Base-by-base conservation (phyloP, 768 basidiomycete genomes). In the Hericium rajendrae region DNA sequence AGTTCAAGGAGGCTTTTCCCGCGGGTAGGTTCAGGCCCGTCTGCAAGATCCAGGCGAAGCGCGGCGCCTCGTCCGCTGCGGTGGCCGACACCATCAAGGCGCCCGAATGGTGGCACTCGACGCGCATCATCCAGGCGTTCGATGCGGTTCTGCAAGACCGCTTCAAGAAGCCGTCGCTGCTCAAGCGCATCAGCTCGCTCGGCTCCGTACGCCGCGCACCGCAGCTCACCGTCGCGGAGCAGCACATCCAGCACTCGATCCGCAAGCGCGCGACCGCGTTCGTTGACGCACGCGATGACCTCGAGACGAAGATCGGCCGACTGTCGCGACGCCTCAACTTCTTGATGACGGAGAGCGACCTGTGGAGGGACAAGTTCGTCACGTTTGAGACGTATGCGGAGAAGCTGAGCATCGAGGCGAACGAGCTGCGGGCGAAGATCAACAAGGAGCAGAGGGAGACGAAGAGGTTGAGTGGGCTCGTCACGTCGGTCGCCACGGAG, bases 1-100 rank as follows among this genome's bases (percentile, higher is more conserved):
- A 95, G 71, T 91, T 94, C 75, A 94, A 94, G 68, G 89, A 95
- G 66, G 90, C 93, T 2, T 97, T 94, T 73, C 94, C 94, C 6
- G 91, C 90, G 2, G 92, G 93, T 38, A 79, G 89, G 39, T 94
- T 97, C 77, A 77, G 93, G 15, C 91, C 91, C 10, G 82, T 94
- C 39, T 94, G 91, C 76, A 90, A 90, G 69, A 91, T 94, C 58
- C 87, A 89, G 64, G 85, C 90, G 6, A 91, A 91, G 72, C 74
- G 88, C 51, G 85, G 88, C 20, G 85, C 83, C 3, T 83, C 91
- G 38, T 84, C 84, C 32, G 78, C 89, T 46, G 84, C 88, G 38
- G 88, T 93, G 13, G 91, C 91, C 2, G 94, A 95, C 65, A 86
- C 88, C 62, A 88, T 95, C 66, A 88, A 90, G 66, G 77, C 91